These are phyloP conservation scores for Wolfiporia cocos DNA, from an alignment of 1,284 basidiomycete genomes.

Conservation along the genomic window DNA sequence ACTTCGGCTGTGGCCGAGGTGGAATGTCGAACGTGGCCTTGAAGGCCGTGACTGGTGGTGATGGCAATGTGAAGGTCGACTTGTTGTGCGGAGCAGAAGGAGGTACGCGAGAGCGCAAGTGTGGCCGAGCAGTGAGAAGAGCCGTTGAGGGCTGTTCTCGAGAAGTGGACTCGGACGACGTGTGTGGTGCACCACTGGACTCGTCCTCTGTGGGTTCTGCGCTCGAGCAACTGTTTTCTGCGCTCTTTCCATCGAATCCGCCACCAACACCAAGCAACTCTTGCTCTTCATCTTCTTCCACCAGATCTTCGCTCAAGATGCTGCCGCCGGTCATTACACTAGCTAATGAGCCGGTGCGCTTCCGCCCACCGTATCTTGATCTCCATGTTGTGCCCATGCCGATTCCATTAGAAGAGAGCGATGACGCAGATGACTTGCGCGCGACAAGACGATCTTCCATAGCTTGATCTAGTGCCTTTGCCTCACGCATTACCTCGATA, in stretches of 20 bases:
- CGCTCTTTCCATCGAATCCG: conserved; percentile 48
- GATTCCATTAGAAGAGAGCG: conserved; percentile 48
- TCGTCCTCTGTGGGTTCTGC: conserved; percentile 35
- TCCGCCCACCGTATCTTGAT: conserved; percentile 52
- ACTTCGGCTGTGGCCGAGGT: conserved; percentile 25
- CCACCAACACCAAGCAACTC: conserved; percentile 64
- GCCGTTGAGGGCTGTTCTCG: conserved; percentile 14
- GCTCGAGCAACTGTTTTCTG: conserved; percentile 33
- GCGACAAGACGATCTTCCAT: conserved; percentile 77
- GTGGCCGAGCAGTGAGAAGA: conserved; percentile 24
- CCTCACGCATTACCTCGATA: conserved; percentile 62
- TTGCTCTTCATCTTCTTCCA: conserved; percentile 75
- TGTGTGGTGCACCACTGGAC: conserved; percentile 25
- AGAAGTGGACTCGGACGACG: conserved; percentile 16
- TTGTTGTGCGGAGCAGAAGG: conserved; percentile 47
- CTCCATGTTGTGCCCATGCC: conserved; percentile 66
- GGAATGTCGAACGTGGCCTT: conserved; percentile 47
- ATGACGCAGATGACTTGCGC: conserved; percentile 64
- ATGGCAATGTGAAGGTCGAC: conserved; percentile 20
- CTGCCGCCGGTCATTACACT: conserved; percentile 63
- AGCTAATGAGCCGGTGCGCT: conserved; percentile 65
- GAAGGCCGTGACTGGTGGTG: conserved; percentile 34
- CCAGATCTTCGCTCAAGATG: conserved; percentile 69
- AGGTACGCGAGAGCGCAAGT: conserved; percentile 24
- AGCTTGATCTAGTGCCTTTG: conserved; percentile 69